Base-by-base conservation (phyloP, 2,329 filamentous ascomycete genomes). In the Aspergillus niger region DNA sequence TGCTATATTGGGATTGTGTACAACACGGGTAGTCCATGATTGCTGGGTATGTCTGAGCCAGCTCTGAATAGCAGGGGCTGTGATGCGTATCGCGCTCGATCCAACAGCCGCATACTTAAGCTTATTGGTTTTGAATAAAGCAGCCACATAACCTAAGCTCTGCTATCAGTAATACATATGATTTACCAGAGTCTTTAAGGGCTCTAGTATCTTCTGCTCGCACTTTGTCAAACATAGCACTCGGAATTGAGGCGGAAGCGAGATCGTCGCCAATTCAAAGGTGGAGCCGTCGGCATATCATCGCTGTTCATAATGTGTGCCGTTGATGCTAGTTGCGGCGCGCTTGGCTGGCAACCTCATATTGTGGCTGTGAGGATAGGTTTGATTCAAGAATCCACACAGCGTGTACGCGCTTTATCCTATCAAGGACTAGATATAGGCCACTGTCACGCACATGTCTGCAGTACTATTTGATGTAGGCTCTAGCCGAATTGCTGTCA, bases 271-370 rank as follows among this genome's bases (percentile, higher is more conserved):
- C 44, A 1, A 24, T 24, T 20, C 10, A 17, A 20, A 26, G 20
- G 44, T 22, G 50, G 13, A 8, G 49, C 3, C 43, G 53, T 15
- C 61, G 63, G 44, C 60, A 49, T n/a, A 55, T 58, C 5, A 61
- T 60, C 38, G 48, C 52, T 10, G 69, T 63, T 4, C 71, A 66
- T 53, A 65, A 70, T 17, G 66, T 69, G 50, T 84, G 82, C 72
- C 80, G 82, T 59, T 77, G 79, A 62, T 74, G 81, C 50, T 84
- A 86, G 76, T 20, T 20, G 20, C 20, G 20, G 20, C 20, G 20
- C 20, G 2, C 20, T 20, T 20, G 20, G 20, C 20, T 20, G 20
- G 20, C 20, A 20, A 20, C 77, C 86, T 58, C 85, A 8, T 86
- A 84, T 58, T 51, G 66, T 17, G 53, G 65, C 2, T 71, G 65